Conservation (phyloP, 1,139 yeast species). For the Candida tetrigidarum region DNA sequence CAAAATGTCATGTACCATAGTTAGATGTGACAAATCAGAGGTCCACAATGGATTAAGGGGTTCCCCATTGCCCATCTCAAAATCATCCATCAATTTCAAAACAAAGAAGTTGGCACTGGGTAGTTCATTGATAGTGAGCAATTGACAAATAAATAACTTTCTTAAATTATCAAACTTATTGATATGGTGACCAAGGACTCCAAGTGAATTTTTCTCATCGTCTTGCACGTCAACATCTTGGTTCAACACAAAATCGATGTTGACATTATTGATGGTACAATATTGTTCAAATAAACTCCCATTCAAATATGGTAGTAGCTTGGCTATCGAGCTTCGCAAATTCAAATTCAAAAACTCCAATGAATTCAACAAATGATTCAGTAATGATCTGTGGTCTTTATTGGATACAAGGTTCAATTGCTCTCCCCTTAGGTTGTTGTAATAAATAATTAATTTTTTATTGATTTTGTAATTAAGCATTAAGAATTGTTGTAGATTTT, state of each 20-base stretch:
- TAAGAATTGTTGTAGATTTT: slow-evolving; percentile 34
- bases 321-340: slow-evolving; percentile 31
- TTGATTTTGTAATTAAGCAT: slow-evolving; percentile 41
- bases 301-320: slow-evolving; percentile 38
- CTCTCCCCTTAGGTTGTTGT: slow-evolving; percentile 34
- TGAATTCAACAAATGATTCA: slow-evolving; percentile 22
- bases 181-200: slow-evolving; percentile 18
- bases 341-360: slow-evolving; percentile 34
- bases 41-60: slow-evolving; percentile 13
- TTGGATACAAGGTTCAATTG: slow-evolving; percentile 28
- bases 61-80: slow-evolving; percentile 19
- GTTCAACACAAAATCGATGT: slow-evolving; percentile 23
- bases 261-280: slow-evolving; percentile 41
- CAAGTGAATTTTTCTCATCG: slow-evolving; percentile 13
- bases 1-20: slow-evolving; percentile 27
- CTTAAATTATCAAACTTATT: slow-evolving; percentile 41
- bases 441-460: slow-evolving; percentile 37
- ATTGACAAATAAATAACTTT: slow-evolving; percentile 43
- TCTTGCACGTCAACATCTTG: slow-evolving; percentile 15
- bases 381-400: slow-evolving; percentile 1
- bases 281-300: slow-evolving; percentile 47
- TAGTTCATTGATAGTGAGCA: slow-evolving; percentile 42
- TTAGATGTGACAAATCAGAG: slow-evolving; percentile 20
- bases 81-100: slow-evolving; percentile 34
- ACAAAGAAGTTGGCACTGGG: slow-evolving; percentile 34